These are phyloP conservation scores for Kwoniella pini DNA, from an alignment of 768 basidiomycete genomes.

Conservation along the genomic window DNA sequence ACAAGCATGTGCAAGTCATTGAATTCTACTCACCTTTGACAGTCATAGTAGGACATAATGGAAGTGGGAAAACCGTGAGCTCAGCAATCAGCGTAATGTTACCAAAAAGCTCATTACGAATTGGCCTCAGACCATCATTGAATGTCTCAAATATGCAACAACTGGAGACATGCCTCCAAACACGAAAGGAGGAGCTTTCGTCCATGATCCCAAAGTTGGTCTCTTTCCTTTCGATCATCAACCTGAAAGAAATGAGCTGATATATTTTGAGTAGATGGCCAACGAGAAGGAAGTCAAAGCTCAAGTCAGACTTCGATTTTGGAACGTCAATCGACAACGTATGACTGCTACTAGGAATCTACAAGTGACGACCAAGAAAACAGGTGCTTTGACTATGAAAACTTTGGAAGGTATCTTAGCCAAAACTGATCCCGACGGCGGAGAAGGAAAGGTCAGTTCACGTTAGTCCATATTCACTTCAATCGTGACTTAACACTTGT, in stretches of 20 bases:
- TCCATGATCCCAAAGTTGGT: constrained; percentile 86
- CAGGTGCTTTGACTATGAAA: constrained; percentile 85
- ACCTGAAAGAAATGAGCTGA: constrained; percentile 6
- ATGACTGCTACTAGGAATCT: constrained; percentile 91
- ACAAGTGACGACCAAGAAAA: constrained; percentile 92
- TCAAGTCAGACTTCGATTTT: constrained; percentile 91
- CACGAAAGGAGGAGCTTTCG: constrained; percentile 95
- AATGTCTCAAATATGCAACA: constrained; percentile 98
- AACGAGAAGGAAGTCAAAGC: constrained; percentile 99
- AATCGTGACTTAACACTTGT: neutral
- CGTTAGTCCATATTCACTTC: neutral
- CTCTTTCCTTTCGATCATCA: neutral
- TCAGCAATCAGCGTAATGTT: neutral
- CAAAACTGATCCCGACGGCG: constrained; percentile 66
- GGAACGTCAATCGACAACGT: constrained; percentile 79
- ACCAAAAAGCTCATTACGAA: neutral
- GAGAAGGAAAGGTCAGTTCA: constrained; percentile 71
- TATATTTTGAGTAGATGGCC: constrained; percentile 64
- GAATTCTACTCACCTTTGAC: constrained; percentile 98
- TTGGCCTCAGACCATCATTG: constrained; percentile 77
- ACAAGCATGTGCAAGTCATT: constrained; percentile 88
- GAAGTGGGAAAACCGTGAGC: constrained; percentile 85
- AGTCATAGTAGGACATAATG: constrained; percentile 98
- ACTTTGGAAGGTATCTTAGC: constrained; percentile 89
- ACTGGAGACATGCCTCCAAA: constrained; percentile 98